Evolutionary conservation across 2,329 filamentous ascomycete genomes (phyloP), one percentile per base, ranked within the genome.

Genomic region (Fusarium multiceps): DNA sequence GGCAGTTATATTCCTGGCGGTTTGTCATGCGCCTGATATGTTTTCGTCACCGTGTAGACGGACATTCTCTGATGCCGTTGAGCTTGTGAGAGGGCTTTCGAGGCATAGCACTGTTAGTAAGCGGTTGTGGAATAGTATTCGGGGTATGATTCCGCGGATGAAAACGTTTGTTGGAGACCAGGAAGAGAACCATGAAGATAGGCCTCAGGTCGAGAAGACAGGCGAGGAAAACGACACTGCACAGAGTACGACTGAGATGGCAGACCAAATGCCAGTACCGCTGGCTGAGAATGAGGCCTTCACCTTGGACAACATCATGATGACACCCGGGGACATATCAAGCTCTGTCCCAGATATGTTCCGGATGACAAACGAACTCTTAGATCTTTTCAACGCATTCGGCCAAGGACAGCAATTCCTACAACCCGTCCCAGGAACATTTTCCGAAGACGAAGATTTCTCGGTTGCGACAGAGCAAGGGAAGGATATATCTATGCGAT

Each of bases 21-120:
- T 85, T 0, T 78, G 82, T 5, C 82, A 85, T 65, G 82, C 80
- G 0, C 82, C 83, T 0, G 74, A 76, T 3, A 75, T 75, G 4
- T 85, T 84, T 51, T 79, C 81, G 4, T 79, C 78, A 11, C 72
- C 73, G 0, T 80, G 78, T 54, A 73, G 77, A 6, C 74, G 76
- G 34, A 77, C 66, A 6, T 81, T 81, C 27, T 59, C 73, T 5
- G 75, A 78, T 0, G 79, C 77, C 0, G 73, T 79, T 4, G 74
- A 78, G 2, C 71, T 81, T 0, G 73, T 82, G 2, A 70, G 74
- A 14, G 74, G 73, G 1, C 74, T 81, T 21, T 80, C 79, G 1
- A 70, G 75, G 0, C 68, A 80, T 27, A 79, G 75, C n/a, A 69
- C 69, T 0, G 76, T 74, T 0, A 81, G 78, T 28, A 73, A 75